Base-by-base conservation (phyloP, 352 stramenopile genomes). In the Pythium rhizo-oryzae region DNA sequence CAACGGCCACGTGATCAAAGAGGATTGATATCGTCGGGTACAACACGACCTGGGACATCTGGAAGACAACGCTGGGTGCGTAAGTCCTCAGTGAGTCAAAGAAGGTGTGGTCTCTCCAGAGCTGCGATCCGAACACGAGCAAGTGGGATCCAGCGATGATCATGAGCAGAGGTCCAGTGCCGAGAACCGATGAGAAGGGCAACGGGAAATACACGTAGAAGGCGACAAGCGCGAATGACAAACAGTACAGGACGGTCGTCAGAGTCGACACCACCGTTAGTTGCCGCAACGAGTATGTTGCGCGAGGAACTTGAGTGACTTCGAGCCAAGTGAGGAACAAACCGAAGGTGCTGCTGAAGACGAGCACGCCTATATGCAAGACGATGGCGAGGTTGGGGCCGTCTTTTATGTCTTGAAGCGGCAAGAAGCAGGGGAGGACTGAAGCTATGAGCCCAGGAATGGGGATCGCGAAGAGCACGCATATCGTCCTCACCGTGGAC, bases 11-110 rank as follows among this genome's bases (percentile, higher is more conserved):
- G 8, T 52, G n/a, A 37, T 59, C 60, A 39, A 68, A 72, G 16
- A 64, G 30, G n/a, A 67, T 43, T 1, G 59, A 68, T 1, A 68
- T 58, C 23, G 35, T 53, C 9, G 59, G 66, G 19, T 72, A 72
- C 2, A 68, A 1, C 7, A 59, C 44, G 15, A 67, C 19, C 47
- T 68, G 66, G 23, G 23, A 67, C 24, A 60, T 57, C 23, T 64
- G 41, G 2, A 72, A 23, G 13, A 49, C n/a, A 4, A 67, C 43
- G n/a, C 49, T 64, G 0, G 35, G 55, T 23, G 19, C 55, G 39
- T 62, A 52, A 9, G 6, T 35, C 6, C 39, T 21, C 4, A 62
- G 12, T 21, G 55, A 46, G 23, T 24, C 11, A 0, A 25, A 24
- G 16, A 19, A 62, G 11, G 39, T 24, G 11, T 23, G 9, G 12